A percentile compares a stretch with the other conserved stretches of the same genome.
phyloP scores from a whole-genome alignment of 495 filamentous ascomycete species.

The Penicillium turbatum region DNA sequence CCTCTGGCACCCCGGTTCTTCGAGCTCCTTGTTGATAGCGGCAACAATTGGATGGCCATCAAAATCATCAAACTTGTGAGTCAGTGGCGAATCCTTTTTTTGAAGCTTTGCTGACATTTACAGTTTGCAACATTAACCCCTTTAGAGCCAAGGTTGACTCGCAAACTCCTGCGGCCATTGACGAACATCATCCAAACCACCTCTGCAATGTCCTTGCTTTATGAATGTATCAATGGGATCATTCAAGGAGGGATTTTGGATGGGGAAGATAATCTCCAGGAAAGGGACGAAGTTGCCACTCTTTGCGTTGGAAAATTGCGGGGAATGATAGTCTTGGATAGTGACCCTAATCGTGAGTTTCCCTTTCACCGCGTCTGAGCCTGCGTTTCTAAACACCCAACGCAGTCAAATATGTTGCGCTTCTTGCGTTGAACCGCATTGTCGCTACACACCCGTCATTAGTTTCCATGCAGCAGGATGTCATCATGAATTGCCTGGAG shows the following conservation, averaged over 20 bases:
- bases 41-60: slow-evolving; percentile 99
- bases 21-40: slow-evolving; percentile 83
- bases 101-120: slow-evolving; percentile 10
- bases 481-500: slow-evolving; percentile 93
- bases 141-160: slow-evolving; percentile 82
- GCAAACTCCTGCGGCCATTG: slow-evolving; percentile 91
- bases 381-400: not conserved
- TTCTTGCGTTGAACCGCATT: slow-evolving; percentile 91
- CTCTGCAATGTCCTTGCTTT: slow-evolving; percentile 91
- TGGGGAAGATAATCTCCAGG: slow-evolving; percentile 66
- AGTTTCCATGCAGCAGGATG: slow-evolving; percentile 86
- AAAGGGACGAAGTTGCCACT: slow-evolving; percentile 86
- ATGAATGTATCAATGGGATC: slow-evolving; percentile 97
- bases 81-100: not conserved
- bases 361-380: not conserved
- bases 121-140: slow-evolving; percentile 95
- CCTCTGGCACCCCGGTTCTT: slow-evolving; percentile 89
- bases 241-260: slow-evolving; percentile 93
- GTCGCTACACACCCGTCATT: slow-evolving; percentile 82
- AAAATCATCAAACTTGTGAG: slow-evolving; percentile 94
- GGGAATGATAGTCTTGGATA: slow-evolving; percentile 88
- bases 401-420: slow-evolving; percentile 91
- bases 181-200: slow-evolving; percentile 91
- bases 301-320: slow-evolving; percentile 90
- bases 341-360: slow-evolving; percentile 79